Percentiles rank a stretch among this genome's conserved stretches.
phyloP scores from a whole-genome alignment of 768 basidiomycete genomes.

The Phanerodontia chrysosporium region DNA sequence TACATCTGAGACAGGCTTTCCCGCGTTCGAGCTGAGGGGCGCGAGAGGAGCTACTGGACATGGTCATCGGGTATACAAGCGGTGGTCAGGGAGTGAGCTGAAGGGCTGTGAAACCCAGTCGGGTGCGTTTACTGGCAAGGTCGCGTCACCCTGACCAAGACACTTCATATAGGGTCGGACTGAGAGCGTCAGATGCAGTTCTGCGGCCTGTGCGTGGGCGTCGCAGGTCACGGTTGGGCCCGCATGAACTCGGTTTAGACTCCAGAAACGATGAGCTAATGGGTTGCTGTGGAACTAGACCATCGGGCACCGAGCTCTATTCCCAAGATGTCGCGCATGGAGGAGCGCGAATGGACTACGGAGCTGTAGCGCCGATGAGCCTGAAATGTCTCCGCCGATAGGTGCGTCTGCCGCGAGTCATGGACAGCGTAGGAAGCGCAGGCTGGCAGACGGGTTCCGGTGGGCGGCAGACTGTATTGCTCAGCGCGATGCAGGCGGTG shows the following conservation, averaged over 20 bases:
- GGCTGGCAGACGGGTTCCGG: no score
- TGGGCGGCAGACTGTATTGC: neutral
- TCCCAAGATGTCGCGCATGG: neutral
- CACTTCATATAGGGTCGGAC: neutral
- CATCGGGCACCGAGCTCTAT: neutral
- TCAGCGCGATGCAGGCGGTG: neutral
- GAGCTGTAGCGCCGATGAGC: neutral
- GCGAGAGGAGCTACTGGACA: slow-evolving; percentile 18
- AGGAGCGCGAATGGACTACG: neutral
- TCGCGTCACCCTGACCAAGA: neutral
- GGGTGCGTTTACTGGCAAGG: neutral
- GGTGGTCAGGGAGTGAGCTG: neutral
- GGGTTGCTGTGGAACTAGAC: neutral
- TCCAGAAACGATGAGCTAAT: neutral
- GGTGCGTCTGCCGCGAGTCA: no score
- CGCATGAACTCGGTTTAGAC: neutral
- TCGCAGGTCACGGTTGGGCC: neutral
- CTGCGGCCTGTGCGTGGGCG: neutral
- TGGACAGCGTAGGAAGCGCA: no score
- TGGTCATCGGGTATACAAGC: neutral
- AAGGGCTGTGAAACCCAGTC: neutral
- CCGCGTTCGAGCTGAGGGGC: slow-evolving; percentile 37
- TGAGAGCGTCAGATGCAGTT: neutral
- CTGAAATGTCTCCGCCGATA: neutral
- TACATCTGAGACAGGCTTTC: slow-evolving; percentile 49